Conservation (phyloP, 768 basidiomycete species). For the Lactarius pseudohatsudake region DNA sequence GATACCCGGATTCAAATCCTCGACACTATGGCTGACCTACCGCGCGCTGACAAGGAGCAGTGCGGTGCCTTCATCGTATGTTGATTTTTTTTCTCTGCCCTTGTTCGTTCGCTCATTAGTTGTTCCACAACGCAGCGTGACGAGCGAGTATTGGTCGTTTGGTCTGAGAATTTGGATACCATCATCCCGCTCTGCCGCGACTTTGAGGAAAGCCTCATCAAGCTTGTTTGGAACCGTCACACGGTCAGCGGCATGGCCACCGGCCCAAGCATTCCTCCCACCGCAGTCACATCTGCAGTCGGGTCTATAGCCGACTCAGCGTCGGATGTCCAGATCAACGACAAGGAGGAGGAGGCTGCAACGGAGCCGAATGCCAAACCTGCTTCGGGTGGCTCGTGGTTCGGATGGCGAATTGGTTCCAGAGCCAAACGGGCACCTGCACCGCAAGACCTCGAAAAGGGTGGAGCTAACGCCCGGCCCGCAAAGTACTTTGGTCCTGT, state of each 20-base stretch:
- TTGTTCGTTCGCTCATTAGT: slow-evolving; percentile 3
- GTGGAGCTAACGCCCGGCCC: slow-evolving; percentile 36
- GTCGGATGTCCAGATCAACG: slow-evolving; percentile 58
- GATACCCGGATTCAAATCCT: slow-evolving; percentile 88
- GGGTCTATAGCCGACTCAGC: slow-evolving; percentile 46
- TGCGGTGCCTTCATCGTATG: slow-evolving; percentile 83
- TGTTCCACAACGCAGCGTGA: slow-evolving; percentile 53
- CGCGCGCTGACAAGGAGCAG: slow-evolving; percentile 86
- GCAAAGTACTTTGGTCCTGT: slow-evolving; percentile 67
- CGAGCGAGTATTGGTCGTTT: slow-evolving; percentile 78
- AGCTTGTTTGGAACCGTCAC: slow-evolving; percentile 66
- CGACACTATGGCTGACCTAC: slow-evolving; percentile 63
- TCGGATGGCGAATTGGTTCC: slow-evolving; percentile 33
- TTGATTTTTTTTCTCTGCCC: slow-evolving; percentile 12
- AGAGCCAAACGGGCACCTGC: slow-evolving; percentile 33
- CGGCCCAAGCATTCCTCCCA: slow-evolving; percentile 39
- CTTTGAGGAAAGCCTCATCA: slow-evolving; percentile 77
- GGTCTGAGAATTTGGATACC: slow-evolving; percentile 80
- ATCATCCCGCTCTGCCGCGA: slow-evolving; percentile 72
- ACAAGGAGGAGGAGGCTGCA: slow-evolving; percentile 38
- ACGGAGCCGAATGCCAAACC: slow-evolving; percentile 17
- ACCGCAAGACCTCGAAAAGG: slow-evolving; percentile 52
- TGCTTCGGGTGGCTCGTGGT: slow-evolving; percentile 27
- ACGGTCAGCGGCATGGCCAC: not conserved
- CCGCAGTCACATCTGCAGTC: slow-evolving; percentile 44